Percentiles rank a stretch among this genome's conserved stretches.
These are phyloP conservation scores for Amaranthus palmeri DNA, from an alignment of 148 eudicot species.

Conservation along the genomic window DNA sequence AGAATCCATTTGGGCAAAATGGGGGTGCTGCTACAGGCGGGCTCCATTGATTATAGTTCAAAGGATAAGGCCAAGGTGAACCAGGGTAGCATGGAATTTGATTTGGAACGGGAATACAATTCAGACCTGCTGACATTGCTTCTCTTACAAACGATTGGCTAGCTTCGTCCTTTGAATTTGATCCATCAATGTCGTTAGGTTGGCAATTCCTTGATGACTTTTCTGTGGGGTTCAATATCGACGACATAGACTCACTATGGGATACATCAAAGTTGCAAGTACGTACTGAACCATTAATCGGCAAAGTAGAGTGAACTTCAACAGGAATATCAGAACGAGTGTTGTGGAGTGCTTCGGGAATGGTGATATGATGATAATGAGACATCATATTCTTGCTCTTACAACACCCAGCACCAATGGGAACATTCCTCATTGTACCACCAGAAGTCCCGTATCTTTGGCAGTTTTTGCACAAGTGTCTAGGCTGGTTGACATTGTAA, in stretches of 20 bases:
- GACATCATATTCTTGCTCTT: conserved; percentile 50
- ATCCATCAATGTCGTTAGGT: conserved; percentile 23
- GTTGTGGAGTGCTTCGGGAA: conserved; percentile 34
- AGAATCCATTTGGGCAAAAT: conserved; percentile 37
- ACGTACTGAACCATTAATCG: conserved; percentile 38
- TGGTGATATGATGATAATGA: conserved; percentile 33
- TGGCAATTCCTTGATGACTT: conserved; percentile 26
- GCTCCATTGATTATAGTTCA: conserved; percentile 20
- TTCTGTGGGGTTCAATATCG: conserved; percentile 38
- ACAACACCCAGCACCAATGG: conserved; percentile 72
- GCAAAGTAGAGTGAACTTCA: conserved; percentile 33
- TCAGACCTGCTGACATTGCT: conserved; percentile 2
- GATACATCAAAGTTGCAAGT: conserved; percentile 46
- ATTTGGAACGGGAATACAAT: conserved; percentile 28
- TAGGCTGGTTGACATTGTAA: conserved; percentile 71
- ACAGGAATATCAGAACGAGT: conserved; percentile 28
- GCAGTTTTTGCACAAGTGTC: conserved; percentile 72
- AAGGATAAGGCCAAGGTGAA: conserved; percentile 44
- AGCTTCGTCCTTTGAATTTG: conserved; percentile 23
- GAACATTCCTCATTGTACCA: conserved; percentile 72
- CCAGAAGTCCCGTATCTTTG: conserved; percentile 91
- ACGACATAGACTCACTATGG: conserved; percentile 54
- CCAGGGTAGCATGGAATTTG: conserved; percentile 41
- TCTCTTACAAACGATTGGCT: conserved; percentile 19
- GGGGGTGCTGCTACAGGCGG: conserved; percentile 26